Evolutionary conservation across 441 rosid genomes (phyloP).

Genomic region (Corymbia calophylla): DNA sequence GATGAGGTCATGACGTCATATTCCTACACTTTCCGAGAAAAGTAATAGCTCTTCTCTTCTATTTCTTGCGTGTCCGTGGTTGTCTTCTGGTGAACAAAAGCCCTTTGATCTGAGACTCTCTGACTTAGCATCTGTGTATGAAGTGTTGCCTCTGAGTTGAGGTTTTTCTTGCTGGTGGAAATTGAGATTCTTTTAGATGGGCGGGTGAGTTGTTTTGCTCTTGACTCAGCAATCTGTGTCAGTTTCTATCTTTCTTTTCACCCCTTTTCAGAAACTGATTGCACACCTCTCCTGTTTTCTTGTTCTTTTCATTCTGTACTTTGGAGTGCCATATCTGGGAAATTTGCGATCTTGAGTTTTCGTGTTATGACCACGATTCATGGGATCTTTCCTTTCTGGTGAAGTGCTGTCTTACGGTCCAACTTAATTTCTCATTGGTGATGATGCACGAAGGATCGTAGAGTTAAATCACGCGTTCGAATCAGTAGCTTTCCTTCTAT

Average conservation of each 20-base stretch:
- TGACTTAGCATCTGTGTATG: background rate
- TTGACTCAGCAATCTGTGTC: background rate
- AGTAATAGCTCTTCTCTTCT: background rate
- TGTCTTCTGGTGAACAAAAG: background rate
- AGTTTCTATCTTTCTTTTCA: background rate
- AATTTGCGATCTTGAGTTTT: background rate
- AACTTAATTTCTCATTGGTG: background rate
- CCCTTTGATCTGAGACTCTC: background rate
- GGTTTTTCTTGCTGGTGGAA: background rate
- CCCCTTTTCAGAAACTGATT: background rate
- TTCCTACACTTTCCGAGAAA: background rate
- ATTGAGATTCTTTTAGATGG: background rate
- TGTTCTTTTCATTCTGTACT: background rate
- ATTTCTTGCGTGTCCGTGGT: background rate
- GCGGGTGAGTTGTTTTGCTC: background rate
- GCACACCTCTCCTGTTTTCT: background rate
- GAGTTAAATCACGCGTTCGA: background rate
- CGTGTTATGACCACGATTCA: background rate
- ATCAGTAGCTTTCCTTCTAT: constrained; percentile 32
- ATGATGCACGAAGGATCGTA: background rate
- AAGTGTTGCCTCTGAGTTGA: background rate
- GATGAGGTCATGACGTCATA: background rate
- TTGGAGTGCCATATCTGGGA: background rate
- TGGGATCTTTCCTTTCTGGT: background rate
- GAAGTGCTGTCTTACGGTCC: background rate